Conservation (phyloP, 208 protist genomes). For the Acanthamoeba royreba region DNA sequence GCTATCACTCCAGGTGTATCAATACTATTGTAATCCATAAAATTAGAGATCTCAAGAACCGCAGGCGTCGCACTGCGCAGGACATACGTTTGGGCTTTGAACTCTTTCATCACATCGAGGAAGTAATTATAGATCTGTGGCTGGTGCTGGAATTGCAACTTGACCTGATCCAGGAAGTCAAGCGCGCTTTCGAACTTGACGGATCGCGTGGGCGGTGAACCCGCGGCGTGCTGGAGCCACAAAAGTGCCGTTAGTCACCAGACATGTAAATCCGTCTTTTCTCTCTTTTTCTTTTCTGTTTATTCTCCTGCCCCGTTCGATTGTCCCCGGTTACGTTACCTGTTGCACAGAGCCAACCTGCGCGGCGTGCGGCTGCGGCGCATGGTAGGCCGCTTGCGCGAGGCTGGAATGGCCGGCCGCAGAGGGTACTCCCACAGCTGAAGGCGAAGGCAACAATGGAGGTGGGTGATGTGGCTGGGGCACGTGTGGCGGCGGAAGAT, state of each 20-base stretch:
- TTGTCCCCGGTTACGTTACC: neutral
- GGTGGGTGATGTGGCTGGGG: neutral
- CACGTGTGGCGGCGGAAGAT: neutral
- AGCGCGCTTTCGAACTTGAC: slow-evolving; percentile 68
- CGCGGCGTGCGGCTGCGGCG: neutral
- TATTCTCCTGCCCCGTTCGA: neutral
- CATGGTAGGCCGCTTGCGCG: neutral
- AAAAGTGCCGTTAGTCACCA: too few species aligned
- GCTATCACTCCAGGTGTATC: slow-evolving; percentile 84
- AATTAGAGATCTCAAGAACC: neutral
- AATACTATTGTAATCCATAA: slow-evolving; percentile 62
- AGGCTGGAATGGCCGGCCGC: too few species aligned
- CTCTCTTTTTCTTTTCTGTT: neutral
- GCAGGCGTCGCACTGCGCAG: too few species aligned
- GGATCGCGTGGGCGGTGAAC: neutral
- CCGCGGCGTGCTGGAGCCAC: neutral
- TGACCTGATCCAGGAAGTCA: slow-evolving; percentile 71
- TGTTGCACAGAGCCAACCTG: neutral
- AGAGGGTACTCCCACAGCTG: too few species aligned
- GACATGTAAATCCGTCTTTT: too few species aligned
- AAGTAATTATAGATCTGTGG: slow-evolving; percentile 78
- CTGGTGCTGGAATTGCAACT: slow-evolving; percentile 65
- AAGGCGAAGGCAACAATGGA: neutral
- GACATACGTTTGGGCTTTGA: slow-evolving; percentile 78
- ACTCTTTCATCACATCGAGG: slow-evolving; percentile 82